Conservation (phyloP, 768 basidiomycete genomes). For the Macrolepiota albuminosa region DNA sequence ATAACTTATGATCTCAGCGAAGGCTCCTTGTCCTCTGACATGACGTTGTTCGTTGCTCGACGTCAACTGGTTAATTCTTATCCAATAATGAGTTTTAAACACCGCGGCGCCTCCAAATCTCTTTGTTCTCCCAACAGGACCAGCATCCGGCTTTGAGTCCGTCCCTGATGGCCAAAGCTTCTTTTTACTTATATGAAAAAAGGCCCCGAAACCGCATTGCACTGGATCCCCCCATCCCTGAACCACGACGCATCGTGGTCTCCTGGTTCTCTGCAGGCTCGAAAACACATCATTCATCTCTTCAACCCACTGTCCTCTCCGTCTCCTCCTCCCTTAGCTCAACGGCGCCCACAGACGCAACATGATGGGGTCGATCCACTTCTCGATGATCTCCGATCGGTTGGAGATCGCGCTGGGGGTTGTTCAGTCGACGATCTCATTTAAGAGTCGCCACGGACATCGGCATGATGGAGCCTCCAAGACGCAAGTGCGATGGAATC, state of each 20-base stretch:
- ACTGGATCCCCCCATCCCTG: neutral
- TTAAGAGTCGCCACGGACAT: neutral
- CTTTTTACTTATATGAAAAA: conserved; percentile 12
- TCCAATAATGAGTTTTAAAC: conserved; percentile 1
- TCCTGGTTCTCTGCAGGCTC: neutral
- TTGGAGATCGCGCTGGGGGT: conserved; percentile 5
- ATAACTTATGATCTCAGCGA: neutral
- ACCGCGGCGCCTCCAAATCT: conserved; percentile 6
- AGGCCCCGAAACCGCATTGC: conserved; percentile 6
- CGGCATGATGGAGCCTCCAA: neutral
- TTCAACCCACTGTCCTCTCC: neutral
- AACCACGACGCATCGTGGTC: conserved; percentile 1
- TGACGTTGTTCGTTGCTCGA: neutral
- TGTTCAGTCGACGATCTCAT: conserved; percentile 1
- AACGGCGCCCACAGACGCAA: neutral
- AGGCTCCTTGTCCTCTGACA: neutral
- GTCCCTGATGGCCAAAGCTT: conserved; percentile 9
- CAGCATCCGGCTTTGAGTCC: neutral
- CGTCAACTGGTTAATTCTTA: neutral
- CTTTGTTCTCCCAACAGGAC: conserved; percentile 12
- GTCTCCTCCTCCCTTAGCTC: neutral
- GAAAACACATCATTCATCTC: neutral
- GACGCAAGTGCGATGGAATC: conserved; percentile 1
- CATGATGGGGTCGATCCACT: conserved; percentile 8
- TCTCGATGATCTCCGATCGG: conserved; percentile 5